Conservation (phyloP, 805 yeast species). For the Torulaspora franciscae region DNA sequence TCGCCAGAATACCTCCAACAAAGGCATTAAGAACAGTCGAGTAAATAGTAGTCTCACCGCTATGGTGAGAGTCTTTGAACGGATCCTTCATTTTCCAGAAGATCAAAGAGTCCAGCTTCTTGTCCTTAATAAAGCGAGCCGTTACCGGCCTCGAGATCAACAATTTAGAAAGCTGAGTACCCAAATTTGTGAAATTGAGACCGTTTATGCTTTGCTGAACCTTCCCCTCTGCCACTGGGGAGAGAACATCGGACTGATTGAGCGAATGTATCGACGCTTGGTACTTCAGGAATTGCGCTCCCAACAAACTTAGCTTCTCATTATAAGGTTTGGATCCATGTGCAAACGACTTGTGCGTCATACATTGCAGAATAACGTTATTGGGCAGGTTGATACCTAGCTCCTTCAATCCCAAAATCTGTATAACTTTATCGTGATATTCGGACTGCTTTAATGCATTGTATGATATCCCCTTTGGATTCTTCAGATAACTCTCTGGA, state of each 20-base stretch:
- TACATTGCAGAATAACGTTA: slow-evolving; percentile 62
- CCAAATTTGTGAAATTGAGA: slow-evolving; percentile 54
- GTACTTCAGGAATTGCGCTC: slow-evolving; percentile 54
- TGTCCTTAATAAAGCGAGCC: slow-evolving; percentile 48
- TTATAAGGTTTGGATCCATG: slow-evolving; percentile 87
- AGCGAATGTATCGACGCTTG: slow-evolving; percentile 35
- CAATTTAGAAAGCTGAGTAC: slow-evolving; percentile 49
- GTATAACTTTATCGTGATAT: slow-evolving; percentile 34
- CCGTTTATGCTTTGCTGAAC: slow-evolving; percentile 40
- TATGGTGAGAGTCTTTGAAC: slow-evolving; percentile 41
- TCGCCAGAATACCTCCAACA: slow-evolving; percentile 61
- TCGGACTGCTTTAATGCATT: slow-evolving; percentile 45
- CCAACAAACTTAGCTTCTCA: slow-evolving; percentile 74
- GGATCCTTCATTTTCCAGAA: slow-evolving; percentile 64
- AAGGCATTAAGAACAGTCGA: slow-evolving; percentile 56
- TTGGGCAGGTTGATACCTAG: slow-evolving; percentile 46
- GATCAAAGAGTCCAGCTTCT: slow-evolving; percentile 47
- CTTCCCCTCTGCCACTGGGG: slow-evolving; percentile 15
- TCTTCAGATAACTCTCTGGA: slow-evolving; percentile 52
- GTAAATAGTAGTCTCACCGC: slow-evolving; percentile 54
- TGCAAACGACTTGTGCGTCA: slow-evolving; percentile 93
- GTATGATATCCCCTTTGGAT: slow-evolving; percentile 50
- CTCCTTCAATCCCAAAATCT: slow-evolving; percentile 22
- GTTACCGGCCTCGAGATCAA: slow-evolving; percentile 47
- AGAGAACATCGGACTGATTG: slow-evolving; percentile 16